Base-by-base conservation (phyloP, 805 yeast species). In the Scheffersomyces stipitis region DNA sequence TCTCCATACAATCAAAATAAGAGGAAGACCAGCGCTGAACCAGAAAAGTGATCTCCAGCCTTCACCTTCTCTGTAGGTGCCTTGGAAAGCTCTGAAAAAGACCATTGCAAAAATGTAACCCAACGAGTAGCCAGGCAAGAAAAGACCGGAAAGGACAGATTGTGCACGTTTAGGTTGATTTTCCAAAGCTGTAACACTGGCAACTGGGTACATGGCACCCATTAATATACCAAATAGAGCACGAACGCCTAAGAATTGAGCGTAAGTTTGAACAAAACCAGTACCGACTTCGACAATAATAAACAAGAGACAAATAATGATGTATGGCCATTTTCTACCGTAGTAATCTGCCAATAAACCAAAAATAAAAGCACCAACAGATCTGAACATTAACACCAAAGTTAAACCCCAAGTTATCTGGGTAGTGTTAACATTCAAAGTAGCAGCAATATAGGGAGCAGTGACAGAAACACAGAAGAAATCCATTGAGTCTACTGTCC, bases 401-500 rank as follows among this genome's bases (percentile, higher is more conserved):
- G 60, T 53, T 26, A 54, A 48, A 9, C 57, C 56, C 60, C 60
- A 54, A 3, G 57, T 44, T 17, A 54, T 45, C 26, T 53, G 44
- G 17, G 45, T 45, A 22, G 47, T 49, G 20, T 41, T 35, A 8
- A 33, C 41, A 1, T 36, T 47, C 10, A 53, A 42, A 3, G 52
- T 36, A 18, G 46, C 33, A 4, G 60, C 57, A 35, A 54, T 49
- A 15, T 37, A 44, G 5, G 44, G 10, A 1, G 48, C 49, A 34
- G 52, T 52, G 22, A 52, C 43, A 16, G 51, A 45, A 5, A 54
- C 60, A 3, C 54, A 45, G 29, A 53, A 54, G 31, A 51, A 54
- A 43, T 53, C 60, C 31, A 54, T 40, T 8, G 60, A 44, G 35
- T 53, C 60, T 44, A 55, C 45, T 1, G 54, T 49, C 60, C 60